phyloP scores from a whole-genome alignment of 768 basidiomycete species.

The Scleroderma citrinum region DNA sequence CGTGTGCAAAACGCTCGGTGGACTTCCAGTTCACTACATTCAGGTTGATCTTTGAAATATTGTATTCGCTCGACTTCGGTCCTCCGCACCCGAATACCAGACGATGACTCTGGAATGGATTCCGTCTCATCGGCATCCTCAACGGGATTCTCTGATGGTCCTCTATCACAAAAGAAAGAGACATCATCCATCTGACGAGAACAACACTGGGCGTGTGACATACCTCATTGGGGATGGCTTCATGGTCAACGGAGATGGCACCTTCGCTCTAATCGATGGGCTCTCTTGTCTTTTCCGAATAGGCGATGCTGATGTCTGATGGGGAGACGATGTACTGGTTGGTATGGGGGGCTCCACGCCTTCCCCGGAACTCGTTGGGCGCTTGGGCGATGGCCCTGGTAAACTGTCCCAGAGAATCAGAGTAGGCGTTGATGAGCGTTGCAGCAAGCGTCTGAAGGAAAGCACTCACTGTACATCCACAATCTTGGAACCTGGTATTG shows the following conservation, averaged over 20 bases:
- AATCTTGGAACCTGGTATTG: slow-evolving; percentile 19
- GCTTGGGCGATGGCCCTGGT: slow-evolving; percentile 20
- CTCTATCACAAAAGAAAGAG: neutral
- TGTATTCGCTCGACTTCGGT: slow-evolving; percentile 57
- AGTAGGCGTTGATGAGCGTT: neutral
- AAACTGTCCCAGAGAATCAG: slow-evolving; percentile 11
- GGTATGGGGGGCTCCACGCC: slow-evolving; percentile 15
- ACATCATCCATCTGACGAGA: neutral
- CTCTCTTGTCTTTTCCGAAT: neutral
- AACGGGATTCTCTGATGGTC: slow-evolving; percentile 7
- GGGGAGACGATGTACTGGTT: slow-evolving; percentile 14
- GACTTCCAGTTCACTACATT: slow-evolving; percentile 51
- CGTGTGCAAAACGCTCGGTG: slow-evolving; percentile 53
- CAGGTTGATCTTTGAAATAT: slow-evolving; percentile 57
- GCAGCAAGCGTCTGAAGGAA: neutral
- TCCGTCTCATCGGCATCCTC: slow-evolving; percentile 36
- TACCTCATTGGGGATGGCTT: neutral
- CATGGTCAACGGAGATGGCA: neutral
- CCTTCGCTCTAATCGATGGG: neutral
- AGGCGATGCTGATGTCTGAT: slow-evolving; percentile 13
- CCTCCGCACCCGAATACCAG: slow-evolving; percentile 43
- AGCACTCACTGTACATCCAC: slow-evolving; percentile 29
- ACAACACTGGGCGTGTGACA: neutral
- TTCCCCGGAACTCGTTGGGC: slow-evolving; percentile 7
- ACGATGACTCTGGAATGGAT: slow-evolving; percentile 50